A percentile compares a stretch with the other conserved stretches of the same genome.
Evolutionary conservation across 768 basidiomycete genomes (phyloP).

Genomic region (Coprinopsis cinerea): DNA sequence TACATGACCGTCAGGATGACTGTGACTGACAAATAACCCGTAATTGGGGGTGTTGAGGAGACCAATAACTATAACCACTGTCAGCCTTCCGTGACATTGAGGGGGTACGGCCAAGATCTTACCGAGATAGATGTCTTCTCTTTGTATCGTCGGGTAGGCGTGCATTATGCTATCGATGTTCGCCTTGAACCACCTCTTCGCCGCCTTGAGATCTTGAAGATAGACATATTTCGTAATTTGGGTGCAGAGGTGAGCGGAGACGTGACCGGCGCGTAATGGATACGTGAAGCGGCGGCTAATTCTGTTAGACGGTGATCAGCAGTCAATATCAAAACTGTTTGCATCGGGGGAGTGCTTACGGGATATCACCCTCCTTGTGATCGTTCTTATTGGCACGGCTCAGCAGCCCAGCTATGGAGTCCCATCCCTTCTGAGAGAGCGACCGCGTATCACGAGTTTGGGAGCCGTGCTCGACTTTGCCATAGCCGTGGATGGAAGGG

Average conservation of each 20-base stretch:
- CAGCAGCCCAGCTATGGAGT: conserved; percentile 38
- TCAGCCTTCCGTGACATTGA: not conserved
- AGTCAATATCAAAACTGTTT: not conserved
- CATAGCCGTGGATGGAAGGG: conserved; percentile 61
- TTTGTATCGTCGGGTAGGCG: conserved; percentile 46
- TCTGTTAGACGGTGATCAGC: conserved; percentile 22
- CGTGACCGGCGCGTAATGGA: conserved; percentile 58
- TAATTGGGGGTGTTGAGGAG: conserved; percentile 66
- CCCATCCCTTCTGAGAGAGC: conserved; percentile 44
- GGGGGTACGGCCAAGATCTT: conserved; percentile 10
- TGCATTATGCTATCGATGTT: conserved; percentile 61
- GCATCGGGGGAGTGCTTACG: conserved; percentile 34
- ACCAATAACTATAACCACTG: conserved; percentile 46
- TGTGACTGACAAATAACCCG: conserved; percentile 70
- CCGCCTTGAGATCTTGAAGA: conserved; percentile 53
- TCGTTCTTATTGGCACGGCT: conserved; percentile 33
- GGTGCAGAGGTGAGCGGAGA: conserved; percentile 58
- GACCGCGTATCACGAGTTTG: conserved; percentile 55
- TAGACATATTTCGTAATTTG: conserved; percentile 69
- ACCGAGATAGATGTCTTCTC: conserved; percentile 57
- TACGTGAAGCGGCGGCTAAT: conserved; percentile 53
- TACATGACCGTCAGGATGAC: conserved; percentile 41
- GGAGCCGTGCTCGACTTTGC: conserved; percentile 41
- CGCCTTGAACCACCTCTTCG: conserved; percentile 68
- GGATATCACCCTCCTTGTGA: conserved; percentile 15